A percentile compares a stretch with the other conserved stretches of the same genome.
phyloP scores from a whole-genome alignment of 495 filamentous ascomycete genomes.

The Aspergillus asperescens region DNA sequence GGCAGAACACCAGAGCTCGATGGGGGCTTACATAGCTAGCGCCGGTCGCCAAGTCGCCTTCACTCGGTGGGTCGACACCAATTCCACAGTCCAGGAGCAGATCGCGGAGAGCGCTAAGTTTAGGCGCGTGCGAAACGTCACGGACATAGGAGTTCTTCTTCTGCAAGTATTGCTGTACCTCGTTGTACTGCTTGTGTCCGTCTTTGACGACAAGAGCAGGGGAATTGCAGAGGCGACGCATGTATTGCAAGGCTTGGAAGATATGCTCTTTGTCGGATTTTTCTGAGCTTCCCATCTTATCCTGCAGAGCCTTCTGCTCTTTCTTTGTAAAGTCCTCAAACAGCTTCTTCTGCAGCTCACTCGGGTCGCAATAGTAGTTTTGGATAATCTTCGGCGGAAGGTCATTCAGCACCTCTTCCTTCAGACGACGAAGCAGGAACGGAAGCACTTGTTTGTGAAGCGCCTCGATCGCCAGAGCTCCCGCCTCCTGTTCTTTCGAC shows the following conservation, averaged over 20 bases:
- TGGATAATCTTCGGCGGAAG: slow-evolving; percentile 97
- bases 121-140: slow-evolving; percentile 85
- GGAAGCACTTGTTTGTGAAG: slow-evolving; percentile 96
- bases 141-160: slow-evolving; percentile 67
- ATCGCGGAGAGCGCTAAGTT: slow-evolving; percentile 82
- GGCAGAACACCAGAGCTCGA: slow-evolving; percentile 93
- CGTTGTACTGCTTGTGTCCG: slow-evolving; percentile 82
- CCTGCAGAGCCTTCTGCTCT: slow-evolving; percentile 74
- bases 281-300: slow-evolving; percentile 71
- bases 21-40: slow-evolving; percentile 86
- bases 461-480: slow-evolving; percentile 92
- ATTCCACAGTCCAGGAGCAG: slow-evolving; percentile 94
- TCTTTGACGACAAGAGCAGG: slow-evolving; percentile 93
- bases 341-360: slow-evolving; percentile 86
- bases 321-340: slow-evolving; percentile 96
- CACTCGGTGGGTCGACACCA: slow-evolving; percentile 55
- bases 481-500: slow-evolving; percentile 96
- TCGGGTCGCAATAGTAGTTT: slow-evolving; percentile 99
- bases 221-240: slow-evolving; percentile 98
- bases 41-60: slow-evolving; percentile 57
- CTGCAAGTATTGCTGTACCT: slow-evolving; percentile 67
- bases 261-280: slow-evolving; percentile 96
- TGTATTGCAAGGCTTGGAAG: slow-evolving; percentile 98
- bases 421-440: slow-evolving; percentile 91
- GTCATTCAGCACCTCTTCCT: slow-evolving; percentile 96